Evolutionary conservation across 2,329 filamentous ascomycete species (phyloP).

Genomic region (Colletotrichum plurivorum): DNA sequence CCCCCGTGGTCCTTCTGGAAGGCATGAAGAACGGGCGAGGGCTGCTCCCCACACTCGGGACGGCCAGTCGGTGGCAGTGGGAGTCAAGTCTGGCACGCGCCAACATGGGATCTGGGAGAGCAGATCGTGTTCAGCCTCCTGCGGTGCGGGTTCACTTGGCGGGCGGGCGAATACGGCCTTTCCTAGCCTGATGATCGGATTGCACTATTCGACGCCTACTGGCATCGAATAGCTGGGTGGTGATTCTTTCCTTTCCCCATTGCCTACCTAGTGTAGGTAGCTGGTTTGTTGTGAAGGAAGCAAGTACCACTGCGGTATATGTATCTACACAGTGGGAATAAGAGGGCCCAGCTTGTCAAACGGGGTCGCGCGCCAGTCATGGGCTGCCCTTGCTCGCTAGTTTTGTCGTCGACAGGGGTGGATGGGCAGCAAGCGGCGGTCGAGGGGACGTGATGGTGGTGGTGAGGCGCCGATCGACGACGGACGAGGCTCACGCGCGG

Average conservation of each 20-base stretch:
- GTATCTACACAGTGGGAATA: slow-evolving; percentile 20
- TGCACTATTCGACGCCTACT: slow-evolving; percentile 2
- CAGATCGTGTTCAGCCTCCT: slow-evolving; percentile 3
- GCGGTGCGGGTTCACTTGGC: too few species aligned
- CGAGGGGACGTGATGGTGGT: slow-evolving; percentile 2
- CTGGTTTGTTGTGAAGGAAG: neutral
- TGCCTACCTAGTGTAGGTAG: neutral
- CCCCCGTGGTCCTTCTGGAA: slow-evolving; percentile 21
- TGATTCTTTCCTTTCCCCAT: neutral
- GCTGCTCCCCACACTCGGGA: slow-evolving; percentile 7
- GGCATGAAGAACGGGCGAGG: slow-evolving; percentile 11
- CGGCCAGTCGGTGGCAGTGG: neutral
- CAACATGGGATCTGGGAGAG: neutral
- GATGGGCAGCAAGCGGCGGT: slow-evolving; percentile 18
- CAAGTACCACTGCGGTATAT: neutral
- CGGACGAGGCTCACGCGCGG: slow-evolving; percentile 17
- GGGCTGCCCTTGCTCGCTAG: slow-evolving; percentile 25
- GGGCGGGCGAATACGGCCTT: neutral
- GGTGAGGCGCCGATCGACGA: slow-evolving; percentile 23
- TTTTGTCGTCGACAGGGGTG: slow-evolving; percentile 32
- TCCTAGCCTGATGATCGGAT: neutral
- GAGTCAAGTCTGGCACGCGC: neutral
- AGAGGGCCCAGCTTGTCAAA: slow-evolving; percentile 25
- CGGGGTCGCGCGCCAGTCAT: slow-evolving; percentile 28
- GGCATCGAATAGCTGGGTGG: neutral